Conservation (phyloP, 2,329 filamentous ascomycete genomes). For the Ophiosphaerella herpotricha region DNA sequence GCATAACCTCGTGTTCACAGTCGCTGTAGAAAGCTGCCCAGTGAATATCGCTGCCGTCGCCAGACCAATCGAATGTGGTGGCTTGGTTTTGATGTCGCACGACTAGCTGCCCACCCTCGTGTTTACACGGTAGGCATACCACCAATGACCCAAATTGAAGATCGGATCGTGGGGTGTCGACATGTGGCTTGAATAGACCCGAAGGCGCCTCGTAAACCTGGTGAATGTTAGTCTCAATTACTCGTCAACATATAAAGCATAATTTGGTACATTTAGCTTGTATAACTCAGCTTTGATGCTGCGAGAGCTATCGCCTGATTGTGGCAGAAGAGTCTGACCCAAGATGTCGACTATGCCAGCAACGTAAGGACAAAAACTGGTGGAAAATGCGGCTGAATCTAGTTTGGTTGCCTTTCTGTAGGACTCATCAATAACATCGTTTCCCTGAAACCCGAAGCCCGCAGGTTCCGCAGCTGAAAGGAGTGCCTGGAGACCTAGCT, state of each 20-base stretch:
- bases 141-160: constrained; percentile 61
- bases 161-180: constrained; percentile 58
- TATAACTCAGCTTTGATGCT: constrained; percentile 60
- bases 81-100: constrained; percentile 49
- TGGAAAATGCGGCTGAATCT: constrained; percentile 53
- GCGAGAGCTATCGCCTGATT: constrained; percentile 3
- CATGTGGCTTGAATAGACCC: constrained; percentile 56
- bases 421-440: constrained; percentile 57
- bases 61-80: constrained; percentile 51
- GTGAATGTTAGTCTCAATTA: neutral
- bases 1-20: constrained; percentile 58
- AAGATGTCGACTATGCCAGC: constrained; percentile 59
- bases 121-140: constrained; percentile 53
- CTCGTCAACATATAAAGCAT: neutral
- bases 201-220: constrained; percentile 59
- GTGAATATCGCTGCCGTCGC: constrained; percentile 20
- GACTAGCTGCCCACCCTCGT: constrained; percentile 50
- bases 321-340: constrained; percentile 53
- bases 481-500: constrained; percentile 4
- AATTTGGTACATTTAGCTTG: constrained; percentile 56
- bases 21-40: constrained; percentile 61
- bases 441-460: constrained; percentile 52
- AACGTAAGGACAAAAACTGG: constrained; percentile 58
- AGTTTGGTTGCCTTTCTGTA: constrained; percentile 61
- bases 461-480: constrained; percentile 47